Base-by-base conservation (phyloP, 2,329 filamentous ascomycete genomes). In the Davidsoniella australis region DNA sequence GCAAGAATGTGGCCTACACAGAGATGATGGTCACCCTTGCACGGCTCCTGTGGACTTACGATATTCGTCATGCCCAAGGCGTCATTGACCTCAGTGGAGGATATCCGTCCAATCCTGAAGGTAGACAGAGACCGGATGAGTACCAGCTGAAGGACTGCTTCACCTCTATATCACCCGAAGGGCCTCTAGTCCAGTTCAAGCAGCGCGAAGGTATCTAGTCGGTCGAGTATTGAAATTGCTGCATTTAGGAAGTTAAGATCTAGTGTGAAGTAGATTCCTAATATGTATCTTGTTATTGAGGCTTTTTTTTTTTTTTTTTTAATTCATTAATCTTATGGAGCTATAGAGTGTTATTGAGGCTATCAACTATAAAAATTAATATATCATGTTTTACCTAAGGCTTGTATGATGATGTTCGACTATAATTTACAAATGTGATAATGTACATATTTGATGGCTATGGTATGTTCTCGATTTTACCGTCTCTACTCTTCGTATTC, bases 101-200 rank as follows among this genome's bases (percentile, higher is more conserved):
- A 7, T 71, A 77, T 64, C 74, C 75, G 5, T 63, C 62, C 41
- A 55, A 60, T 2, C 65, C 64, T 26, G 58, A 66, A 6, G 77
- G 76, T 0, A 66, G 77, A 42, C 68, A 77, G 49, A 67, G 71
- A 43, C 59, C 58, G 16, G 64, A 59, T 1, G 82, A 86, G 67
- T 84, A 79, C 61, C 81, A 85, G 66, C 65, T 85, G 50, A 64
- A 72, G 47, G 82, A 87, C 60, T 80, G 75, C 16, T 86, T 87
- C 62, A 84, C 82, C 29, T 82, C 79, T 57, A 67, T 73, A 57
- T 87, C 85, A 66, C 39, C 43, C 2, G 72, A 82, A 57, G 82
- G 82, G 0, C 77, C 79, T 1, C 69, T 82, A 64, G 66, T 85
- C 50, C 75, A 84, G 64, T 80, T 81, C 57, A 60, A 66, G 57